phyloP scores from a whole-genome alignment of 2,329 filamentous ascomycete genomes.

The Mariannaea sp. region DNA sequence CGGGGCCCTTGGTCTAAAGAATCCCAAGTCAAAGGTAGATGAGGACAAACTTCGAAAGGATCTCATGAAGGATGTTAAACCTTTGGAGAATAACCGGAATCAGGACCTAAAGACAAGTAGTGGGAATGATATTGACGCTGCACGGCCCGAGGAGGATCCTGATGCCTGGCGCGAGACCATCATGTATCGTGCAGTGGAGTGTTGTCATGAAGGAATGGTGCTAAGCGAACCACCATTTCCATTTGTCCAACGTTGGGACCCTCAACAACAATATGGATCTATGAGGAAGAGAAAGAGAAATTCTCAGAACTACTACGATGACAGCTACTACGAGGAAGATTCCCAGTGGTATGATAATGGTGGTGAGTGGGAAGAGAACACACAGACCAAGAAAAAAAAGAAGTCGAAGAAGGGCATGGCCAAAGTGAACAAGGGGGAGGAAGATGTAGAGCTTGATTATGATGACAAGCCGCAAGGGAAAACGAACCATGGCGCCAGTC shows the following conservation, averaged over 20 bases:
- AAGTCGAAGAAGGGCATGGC: conserved; percentile 48
- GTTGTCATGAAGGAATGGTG: conserved; percentile 69
- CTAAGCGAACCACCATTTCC: conserved; percentile 84
- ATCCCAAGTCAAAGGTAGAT: conserved; percentile 70
- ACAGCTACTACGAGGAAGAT: conserved; percentile 38
- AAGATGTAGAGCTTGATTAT: conserved; percentile 48
- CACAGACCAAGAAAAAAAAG: conserved; percentile 40
- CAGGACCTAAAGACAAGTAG: conserved; percentile 23
- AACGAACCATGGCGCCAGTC: conserved; percentile 44
- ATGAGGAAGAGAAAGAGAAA: conserved; percentile 57
- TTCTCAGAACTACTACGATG: conserved; percentile 43
- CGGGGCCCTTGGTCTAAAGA: conserved; percentile 70
- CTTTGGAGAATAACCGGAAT: conserved; percentile 45
- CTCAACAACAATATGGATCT: conserved; percentile 61
- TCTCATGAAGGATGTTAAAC: conserved; percentile 60
- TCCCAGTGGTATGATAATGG: conserved; percentile 38
- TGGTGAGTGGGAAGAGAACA: conserved; percentile 44
- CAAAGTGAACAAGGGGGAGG: conserved; percentile 24
- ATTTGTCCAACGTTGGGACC: conserved; percentile 88
- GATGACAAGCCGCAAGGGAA: conserved; percentile 41
- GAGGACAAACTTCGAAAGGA: conserved; percentile 65
- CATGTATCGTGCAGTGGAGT: conserved; percentile 80
- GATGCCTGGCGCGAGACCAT: conserved; percentile 78
- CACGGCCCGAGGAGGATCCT: conserved; percentile 47
- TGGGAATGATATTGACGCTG: conserved; percentile 5